phyloP scores from a whole-genome alignment of 768 basidiomycete genomes.

The Cyclocybe cylindracea region DNA sequence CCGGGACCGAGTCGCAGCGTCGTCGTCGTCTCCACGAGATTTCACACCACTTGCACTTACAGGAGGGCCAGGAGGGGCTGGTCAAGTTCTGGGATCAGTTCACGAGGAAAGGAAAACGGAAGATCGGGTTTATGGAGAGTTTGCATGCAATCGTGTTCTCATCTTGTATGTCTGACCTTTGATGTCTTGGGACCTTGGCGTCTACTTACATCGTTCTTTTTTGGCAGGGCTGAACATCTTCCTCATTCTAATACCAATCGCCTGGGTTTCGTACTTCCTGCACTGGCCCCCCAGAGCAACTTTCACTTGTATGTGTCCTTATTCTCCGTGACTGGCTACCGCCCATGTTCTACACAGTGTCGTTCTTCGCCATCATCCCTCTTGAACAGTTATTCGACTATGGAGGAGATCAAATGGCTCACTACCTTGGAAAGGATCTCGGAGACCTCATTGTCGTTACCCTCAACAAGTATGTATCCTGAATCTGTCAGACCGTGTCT shows the following conservation, averaged over 20 bases:
- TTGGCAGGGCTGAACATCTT: constrained; percentile 58
- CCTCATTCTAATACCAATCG: constrained; percentile 56
- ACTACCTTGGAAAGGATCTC: constrained; percentile 60
- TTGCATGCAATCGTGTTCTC: constrained; percentile 47
- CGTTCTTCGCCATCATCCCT: constrained; percentile 66
- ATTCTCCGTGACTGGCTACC: not conserved
- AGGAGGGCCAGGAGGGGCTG: constrained; percentile 24
- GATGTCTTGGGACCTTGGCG: not conserved
- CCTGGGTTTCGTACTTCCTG: constrained; percentile 60
- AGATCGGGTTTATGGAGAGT: constrained; percentile 44
- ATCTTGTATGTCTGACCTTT: constrained; percentile 43
- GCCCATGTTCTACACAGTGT: constrained; percentile 39
- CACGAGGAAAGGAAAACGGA: constrained; percentile 44
- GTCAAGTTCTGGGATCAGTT: constrained; percentile 45
- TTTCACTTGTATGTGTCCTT: constrained; percentile 44
- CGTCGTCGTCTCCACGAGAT: constrained; percentile 14
- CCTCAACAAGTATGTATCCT: constrained; percentile 56
- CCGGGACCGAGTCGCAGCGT: constrained; percentile 13
- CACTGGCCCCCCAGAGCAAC: constrained; percentile 36
- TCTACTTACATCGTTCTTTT: not conserved
- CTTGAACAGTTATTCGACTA: constrained; percentile 69
- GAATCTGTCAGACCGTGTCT: too few species aligned
- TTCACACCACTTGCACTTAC: constrained; percentile 10
- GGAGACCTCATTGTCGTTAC: constrained; percentile 70
- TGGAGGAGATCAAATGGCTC: constrained; percentile 55